A percentile compares a stretch with the other conserved stretches of the same genome.
Evolutionary conservation across 208 protist species (phyloP).

Genomic region (Wallacemonas sp.): DNA sequence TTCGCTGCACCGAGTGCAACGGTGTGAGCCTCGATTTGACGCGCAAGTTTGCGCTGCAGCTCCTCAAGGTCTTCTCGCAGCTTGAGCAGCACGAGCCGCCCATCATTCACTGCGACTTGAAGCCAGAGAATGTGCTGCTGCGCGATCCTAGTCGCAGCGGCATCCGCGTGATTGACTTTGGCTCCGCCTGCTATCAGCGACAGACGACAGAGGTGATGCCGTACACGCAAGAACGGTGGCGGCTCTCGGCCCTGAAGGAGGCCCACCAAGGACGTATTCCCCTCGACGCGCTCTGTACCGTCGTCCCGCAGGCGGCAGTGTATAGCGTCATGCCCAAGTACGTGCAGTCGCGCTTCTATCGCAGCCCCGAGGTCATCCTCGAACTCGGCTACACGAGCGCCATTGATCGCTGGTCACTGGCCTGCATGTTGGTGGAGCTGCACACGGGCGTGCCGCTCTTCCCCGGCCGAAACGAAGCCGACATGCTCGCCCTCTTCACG

Average conservation of each 20-base stretch:
- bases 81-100: slow-evolving; percentile 87
- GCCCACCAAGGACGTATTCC: slow-evolving; percentile 4
- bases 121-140: slow-evolving; percentile 96
- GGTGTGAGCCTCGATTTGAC: slow-evolving; percentile 87
- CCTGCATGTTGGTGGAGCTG: slow-evolving; percentile 98
- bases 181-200: slow-evolving; percentile 92
- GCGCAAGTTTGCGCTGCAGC: slow-evolving; percentile 95
- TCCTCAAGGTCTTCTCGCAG: slow-evolving; percentile 92
- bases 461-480: slow-evolving; percentile 91
- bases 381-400: slow-evolving; percentile 92
- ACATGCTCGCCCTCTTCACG: slow-evolving; percentile 95
- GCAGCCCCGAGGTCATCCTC: slow-evolving; percentile 97
- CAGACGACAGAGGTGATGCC: slow-evolving; percentile 9
- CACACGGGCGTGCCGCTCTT: slow-evolving; percentile 98
- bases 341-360: slow-evolving; percentile 98
- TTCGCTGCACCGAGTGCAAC: slow-evolving; percentile 88
- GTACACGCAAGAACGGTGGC: neutral
- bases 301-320: slow-evolving; percentile 14
- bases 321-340: slow-evolving; percentile 67
- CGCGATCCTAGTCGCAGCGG: slow-evolving; percentile 82
- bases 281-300: neutral
- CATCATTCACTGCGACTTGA: slow-evolving; percentile 98
- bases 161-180: slow-evolving; percentile 98
- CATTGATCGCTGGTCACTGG: slow-evolving; percentile 99
- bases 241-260: neutral